Evolutionary conservation across 257 asterid genomes (phyloP), one percentile per base, ranked within the genome.

Genomic region (Jacaranda mimosifolia): DNA sequence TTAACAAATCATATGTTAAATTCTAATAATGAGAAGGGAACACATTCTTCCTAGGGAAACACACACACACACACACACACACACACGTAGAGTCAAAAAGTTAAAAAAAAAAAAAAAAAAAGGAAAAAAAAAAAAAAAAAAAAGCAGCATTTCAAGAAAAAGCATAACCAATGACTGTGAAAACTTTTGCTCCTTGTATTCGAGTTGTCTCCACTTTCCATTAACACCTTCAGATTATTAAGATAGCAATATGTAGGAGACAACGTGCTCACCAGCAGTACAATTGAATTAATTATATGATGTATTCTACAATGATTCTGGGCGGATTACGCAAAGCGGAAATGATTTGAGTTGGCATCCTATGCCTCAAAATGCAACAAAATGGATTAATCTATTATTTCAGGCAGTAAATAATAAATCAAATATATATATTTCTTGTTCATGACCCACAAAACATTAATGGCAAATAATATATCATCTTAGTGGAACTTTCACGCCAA

Each of bases 141-240:
- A 26, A 26, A 0, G 32, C 46, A 42, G 7, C 46, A 42, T 42
- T 42, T 42, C 4, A 42, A 42, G 46, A 42, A 42, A 42, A 42
- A 42, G 46, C 46, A 42, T 42, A 42, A 42, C 46, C 8, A 42
- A 42, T 42, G 57, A 49, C 43, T 35, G 46, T 51, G 58, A 63
- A 70, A 36, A 11, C 48, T 58, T 77, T 46, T 17, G 2, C 45
- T 40, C 17, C 11, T 45, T 70, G 73, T 9, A 52, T 40, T 78
- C 12, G 77, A 70, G 46, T 38, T 56, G 72, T 77, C 67, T 69
- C 76, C 46, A 69, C 74, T 69, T 68, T 68, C 48, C 43, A 67
- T 36, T 18, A 14, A 49, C 51, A 15, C 4, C 62, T 40, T 32
- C 36, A 59, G 26, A 38, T 65, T 59, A 35, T 21, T 62, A 52